Evolutionary conservation across 2,329 filamentous ascomycete genomes (phyloP).

Genomic region (Aspergillus clavatus): DNA sequence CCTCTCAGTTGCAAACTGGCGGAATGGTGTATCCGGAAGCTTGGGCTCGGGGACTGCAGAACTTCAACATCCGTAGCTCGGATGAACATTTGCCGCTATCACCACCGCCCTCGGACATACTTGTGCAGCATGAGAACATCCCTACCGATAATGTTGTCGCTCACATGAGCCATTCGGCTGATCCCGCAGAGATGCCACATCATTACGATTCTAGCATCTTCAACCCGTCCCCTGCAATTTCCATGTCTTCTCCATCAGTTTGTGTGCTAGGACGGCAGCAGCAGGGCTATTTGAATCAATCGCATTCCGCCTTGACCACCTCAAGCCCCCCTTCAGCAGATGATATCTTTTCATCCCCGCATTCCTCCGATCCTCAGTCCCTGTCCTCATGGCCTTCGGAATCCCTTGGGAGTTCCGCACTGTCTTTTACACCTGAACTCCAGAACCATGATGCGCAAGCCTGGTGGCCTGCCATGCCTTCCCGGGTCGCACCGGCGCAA

Average conservation of each 20-base stretch:
- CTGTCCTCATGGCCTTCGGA: constrained; percentile 41
- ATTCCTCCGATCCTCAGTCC: constrained; percentile 36
- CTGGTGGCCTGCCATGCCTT: constrained; percentile 40
- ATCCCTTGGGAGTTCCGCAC: constrained; percentile 30
- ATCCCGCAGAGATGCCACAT: constrained; percentile 27
- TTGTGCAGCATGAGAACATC: constrained; percentile 37
- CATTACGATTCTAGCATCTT: constrained; percentile 33
- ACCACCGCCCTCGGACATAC: constrained; percentile 43
- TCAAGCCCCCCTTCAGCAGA: constrained; percentile 36
- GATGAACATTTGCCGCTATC: constrained; percentile 42
- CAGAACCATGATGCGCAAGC: constrained; percentile 33
- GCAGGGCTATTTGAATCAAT: constrained; percentile 30
- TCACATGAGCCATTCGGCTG: constrained; percentile 37
- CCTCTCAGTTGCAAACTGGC: constrained; percentile 44
- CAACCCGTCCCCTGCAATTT: constrained; percentile 29
- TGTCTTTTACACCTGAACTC: constrained; percentile 39
- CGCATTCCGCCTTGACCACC: constrained; percentile 25
- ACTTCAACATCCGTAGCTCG: constrained; percentile 47
- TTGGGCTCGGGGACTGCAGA: constrained; percentile 53
- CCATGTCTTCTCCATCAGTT: constrained; percentile 31
- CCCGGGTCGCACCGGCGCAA: constrained; percentile 32
- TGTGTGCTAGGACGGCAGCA: constrained; percentile 27
- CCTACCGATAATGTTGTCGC: constrained; percentile 24
- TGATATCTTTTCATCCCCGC: constrained; percentile 36
- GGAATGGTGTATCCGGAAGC: constrained; percentile 41